Conservation (phyloP, 176 grass and related monocot genomes). For the Canna indica region DNA sequence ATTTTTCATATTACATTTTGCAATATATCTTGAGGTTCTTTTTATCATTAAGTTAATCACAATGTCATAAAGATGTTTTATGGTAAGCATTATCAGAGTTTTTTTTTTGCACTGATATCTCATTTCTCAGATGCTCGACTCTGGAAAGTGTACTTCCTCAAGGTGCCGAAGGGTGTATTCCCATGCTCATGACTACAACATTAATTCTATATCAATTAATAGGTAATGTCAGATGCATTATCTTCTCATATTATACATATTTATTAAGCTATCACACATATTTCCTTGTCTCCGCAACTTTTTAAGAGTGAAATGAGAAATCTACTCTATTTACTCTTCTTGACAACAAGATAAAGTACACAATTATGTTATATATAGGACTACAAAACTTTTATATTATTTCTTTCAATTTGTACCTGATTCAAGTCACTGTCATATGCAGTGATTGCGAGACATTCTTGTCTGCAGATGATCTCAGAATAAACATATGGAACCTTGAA, state of each 20-base stretch:
- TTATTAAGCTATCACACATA: not conserved
- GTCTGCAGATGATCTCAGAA: slow-evolving; percentile 44
- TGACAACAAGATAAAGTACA: not conserved
- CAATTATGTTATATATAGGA: not conserved
- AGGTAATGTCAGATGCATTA: slow-evolving; percentile 18
- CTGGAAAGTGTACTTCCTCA: slow-evolving; percentile 20
- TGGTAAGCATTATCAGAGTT: not conserved
- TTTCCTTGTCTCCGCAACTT: not conserved
- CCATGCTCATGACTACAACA: slow-evolving; percentile 35
- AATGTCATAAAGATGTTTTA: not conserved
- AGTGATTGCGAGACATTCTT: slow-evolving; percentile 54
- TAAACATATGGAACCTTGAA: slow-evolving; percentile 52
- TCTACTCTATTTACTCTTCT: not conserved
- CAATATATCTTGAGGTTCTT: not conserved
- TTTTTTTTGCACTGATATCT: not conserved
- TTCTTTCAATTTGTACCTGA: not conserved
- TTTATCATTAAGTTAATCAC: not conserved
- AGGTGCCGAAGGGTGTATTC: slow-evolving; percentile 36
- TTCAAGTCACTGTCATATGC: not conserved
- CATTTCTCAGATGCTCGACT: slow-evolving; percentile 4
- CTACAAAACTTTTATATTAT: not conserved
- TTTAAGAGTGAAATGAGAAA: not conserved
- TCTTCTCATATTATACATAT: not conserved
- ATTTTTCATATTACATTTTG: not conserved
- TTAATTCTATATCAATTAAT: slow-evolving; percentile 44